Percentiles rank a stretch among this genome's conserved stretches.
Evolutionary conservation across 148 eudicot species (phyloP).

Genomic region (Linanthus parryae): DNA sequence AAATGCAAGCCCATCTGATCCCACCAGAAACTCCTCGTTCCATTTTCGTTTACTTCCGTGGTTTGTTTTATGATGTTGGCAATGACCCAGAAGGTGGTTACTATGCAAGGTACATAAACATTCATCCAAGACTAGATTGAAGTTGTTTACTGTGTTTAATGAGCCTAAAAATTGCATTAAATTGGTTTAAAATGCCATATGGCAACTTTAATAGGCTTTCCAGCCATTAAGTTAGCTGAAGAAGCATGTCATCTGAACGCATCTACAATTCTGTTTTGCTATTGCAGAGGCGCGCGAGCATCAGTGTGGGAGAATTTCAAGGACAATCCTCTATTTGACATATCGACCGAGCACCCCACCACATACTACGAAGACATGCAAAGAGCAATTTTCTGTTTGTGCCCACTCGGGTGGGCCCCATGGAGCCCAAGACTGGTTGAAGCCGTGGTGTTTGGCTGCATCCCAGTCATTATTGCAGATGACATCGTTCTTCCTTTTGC

Average conservation of each 20-base stretch:
- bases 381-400: slow-evolving; percentile 83
- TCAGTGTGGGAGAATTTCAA: slow-evolving; percentile 98
- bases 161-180: no score
- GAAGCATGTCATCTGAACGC: no score
- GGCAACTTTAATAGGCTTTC: no score
- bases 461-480: slow-evolving; percentile 94
- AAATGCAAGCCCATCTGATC: slow-evolving; percentile 92
- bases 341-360: slow-evolving; percentile 97
- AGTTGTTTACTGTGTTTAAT: no score
- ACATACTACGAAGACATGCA: slow-evolving; percentile 99
- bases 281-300: slow-evolving; percentile 87
- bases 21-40: slow-evolving; percentile 89
- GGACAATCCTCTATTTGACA: slow-evolving; percentile 95
- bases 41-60: slow-evolving; percentile 97
- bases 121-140: no score
- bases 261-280: slow-evolving; percentile 3
- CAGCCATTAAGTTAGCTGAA: no score
- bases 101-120: slow-evolving; percentile 92
- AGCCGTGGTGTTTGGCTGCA: slow-evolving; percentile 96
- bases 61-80: slow-evolving; percentile 95
- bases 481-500: slow-evolving; percentile 96
- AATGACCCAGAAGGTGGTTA: slow-evolving; percentile 99
- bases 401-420: slow-evolving; percentile 99
- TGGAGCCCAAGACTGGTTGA: slow-evolving; percentile 99
- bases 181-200: no score